Evolutionary conservation across 129 eudicot genomes (phyloP).

Genomic region (Mikania micrantha): DNA sequence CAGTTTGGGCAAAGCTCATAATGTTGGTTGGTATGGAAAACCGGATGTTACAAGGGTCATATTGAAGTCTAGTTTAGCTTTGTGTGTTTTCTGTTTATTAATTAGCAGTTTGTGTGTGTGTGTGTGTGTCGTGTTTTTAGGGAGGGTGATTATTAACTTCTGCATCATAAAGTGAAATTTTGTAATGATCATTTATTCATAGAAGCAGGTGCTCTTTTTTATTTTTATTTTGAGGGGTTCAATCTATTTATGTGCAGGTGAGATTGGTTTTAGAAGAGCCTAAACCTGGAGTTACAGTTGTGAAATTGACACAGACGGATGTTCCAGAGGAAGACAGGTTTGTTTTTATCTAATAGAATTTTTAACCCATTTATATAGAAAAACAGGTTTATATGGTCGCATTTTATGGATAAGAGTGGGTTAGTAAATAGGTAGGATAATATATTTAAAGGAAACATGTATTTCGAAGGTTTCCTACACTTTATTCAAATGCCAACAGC

Average conservation of each 20-base stretch:
- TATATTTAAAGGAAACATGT: neutral
- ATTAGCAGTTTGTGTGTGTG: no score
- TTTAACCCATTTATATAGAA: neutral
- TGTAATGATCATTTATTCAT: neutral
- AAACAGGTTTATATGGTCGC: neutral
- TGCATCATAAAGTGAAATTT: neutral
- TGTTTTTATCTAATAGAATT: neutral
- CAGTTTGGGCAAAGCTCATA: no score
- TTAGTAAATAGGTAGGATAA: neutral
- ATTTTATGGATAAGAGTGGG: neutral
- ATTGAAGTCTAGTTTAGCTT: neutral
- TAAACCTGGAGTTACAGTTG: slow-evolving; percentile 70
- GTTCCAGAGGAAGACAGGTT: no score
- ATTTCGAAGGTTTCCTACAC: no score
- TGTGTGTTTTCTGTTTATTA: no score
- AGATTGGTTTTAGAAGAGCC: slow-evolving; percentile 78
- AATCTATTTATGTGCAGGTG: slow-evolving; percentile 41
- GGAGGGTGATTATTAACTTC: neutral
- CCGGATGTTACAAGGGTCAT: no score
- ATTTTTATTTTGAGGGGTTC: neutral
- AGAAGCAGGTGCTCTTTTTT: neutral
- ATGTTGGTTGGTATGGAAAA: no score
- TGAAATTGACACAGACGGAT: slow-evolving; percentile 71
- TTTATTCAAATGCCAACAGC: neutral
- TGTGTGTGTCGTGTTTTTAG: no score